Conservation (phyloP, 768 basidiomycete species). For the Collybiopsis luxurians region DNA sequence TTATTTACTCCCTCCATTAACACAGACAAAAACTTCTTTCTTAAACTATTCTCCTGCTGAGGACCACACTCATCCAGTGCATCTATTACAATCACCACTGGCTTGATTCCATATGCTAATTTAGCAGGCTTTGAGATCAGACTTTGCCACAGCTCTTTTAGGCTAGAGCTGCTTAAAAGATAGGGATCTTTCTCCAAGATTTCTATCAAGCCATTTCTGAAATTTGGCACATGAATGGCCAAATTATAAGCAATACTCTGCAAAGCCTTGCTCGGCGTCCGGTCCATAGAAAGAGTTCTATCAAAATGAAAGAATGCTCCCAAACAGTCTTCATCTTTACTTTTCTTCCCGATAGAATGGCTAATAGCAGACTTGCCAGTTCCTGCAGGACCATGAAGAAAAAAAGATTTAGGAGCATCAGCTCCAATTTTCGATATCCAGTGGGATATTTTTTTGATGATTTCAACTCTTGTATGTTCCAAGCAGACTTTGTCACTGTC, state of each 20-base stretch:
- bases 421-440: background rate
- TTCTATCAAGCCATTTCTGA: background rate
- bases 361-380: background rate
- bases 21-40: background rate
- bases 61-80: background rate
- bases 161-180: background rate
- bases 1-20: background rate
- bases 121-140: background rate
- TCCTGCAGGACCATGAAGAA: background rate
- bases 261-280: background rate
- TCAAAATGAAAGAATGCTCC: background rate
- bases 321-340: background rate
- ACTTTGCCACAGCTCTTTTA: background rate
- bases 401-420: background rate
- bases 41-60: background rate
- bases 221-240: background rate
- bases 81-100: background rate
- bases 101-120: background rate
- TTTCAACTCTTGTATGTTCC: background rate
- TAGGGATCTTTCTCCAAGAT: background rate
- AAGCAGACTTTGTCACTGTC: conserved; percentile 25
- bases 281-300: background rate
- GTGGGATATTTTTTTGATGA: background rate
- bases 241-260: background rate
- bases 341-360: background rate